Percentiles rank a stretch among this genome's conserved stretches.
phyloP scores from a whole-genome alignment of 2,329 filamentous ascomycete genomes.

The Microcyclosporella mali region DNA sequence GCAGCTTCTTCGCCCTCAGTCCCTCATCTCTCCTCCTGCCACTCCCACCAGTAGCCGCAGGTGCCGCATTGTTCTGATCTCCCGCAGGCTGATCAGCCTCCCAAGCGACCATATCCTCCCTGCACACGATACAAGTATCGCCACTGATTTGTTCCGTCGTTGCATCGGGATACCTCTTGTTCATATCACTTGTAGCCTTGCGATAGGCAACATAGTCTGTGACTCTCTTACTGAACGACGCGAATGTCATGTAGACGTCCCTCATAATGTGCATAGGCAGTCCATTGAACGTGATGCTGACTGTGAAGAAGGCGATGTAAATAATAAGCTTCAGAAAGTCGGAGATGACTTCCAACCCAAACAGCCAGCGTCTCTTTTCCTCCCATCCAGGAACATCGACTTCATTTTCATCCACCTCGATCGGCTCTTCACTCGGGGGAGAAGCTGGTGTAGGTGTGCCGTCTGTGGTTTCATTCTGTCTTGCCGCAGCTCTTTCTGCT shows the following conservation, averaged over 20 bases:
- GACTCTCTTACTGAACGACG: conserved; percentile 87
- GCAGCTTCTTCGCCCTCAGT: conserved; percentile 86
- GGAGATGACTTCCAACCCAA: conserved; percentile 71
- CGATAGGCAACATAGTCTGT: conserved; percentile 83
- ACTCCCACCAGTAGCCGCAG: conserved; percentile 25
- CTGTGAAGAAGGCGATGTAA: conserved; percentile 86
- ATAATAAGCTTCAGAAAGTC: conserved; percentile 88
- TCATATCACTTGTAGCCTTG: conserved; percentile 90
- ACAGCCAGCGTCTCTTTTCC: conserved; percentile 85
- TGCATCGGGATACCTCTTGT: conserved; percentile 80
- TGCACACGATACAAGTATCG: conserved; percentile 95
- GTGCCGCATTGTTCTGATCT: conserved; percentile 26
- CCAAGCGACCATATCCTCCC: conserved; percentile 91
- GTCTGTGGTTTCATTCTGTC: conserved; percentile 32
- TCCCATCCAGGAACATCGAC: conserved; percentile 96
- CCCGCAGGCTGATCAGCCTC: conserved; percentile 30
- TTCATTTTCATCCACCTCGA: conserved; percentile 82
- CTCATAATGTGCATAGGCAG: conserved; percentile 94
- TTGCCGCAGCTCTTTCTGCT: conserved; percentile 44
- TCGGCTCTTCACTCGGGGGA: conserved; percentile 52
- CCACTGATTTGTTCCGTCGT: conserved; percentile 75
- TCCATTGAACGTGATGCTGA: conserved; percentile 89
- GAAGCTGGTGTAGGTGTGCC: conserved; percentile 37
- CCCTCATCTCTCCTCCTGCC: conserved; percentile 62
- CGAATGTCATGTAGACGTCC: conserved; percentile 87